Conservation (phyloP, 192 early-diverging fungal genomes). For the Gamsiella multidivaricata region DNA sequence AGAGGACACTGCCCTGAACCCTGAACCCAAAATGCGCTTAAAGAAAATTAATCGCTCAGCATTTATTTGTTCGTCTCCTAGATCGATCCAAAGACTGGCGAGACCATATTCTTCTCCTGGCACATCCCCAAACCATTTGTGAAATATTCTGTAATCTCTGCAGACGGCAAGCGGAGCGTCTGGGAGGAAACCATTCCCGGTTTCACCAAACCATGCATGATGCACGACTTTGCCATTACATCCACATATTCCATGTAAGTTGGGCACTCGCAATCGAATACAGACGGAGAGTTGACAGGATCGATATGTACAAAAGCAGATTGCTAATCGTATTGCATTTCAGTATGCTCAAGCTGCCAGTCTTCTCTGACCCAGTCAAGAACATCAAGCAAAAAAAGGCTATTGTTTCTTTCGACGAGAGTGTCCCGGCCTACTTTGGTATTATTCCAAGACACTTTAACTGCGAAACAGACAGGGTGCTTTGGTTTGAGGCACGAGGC, state of each 20-base stretch:
- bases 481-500: constrained; percentile 37
- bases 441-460: constrained; percentile 40
- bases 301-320: no score
- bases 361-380: not conserved
- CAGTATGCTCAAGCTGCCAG: constrained; percentile 28
- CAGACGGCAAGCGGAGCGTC: constrained; percentile 16
- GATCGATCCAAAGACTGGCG: constrained; percentile 47
- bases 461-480: constrained; percentile 9
- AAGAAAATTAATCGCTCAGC: not conserved
- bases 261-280: no score
- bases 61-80: not conserved
- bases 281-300: no score
- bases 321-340: no score
- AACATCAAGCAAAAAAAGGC: constrained; percentile 12
- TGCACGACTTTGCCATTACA: constrained; percentile 43
- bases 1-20: not conserved
- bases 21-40: no score
- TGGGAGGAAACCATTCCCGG: constrained; percentile 30
- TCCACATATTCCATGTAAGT: constrained; percentile 31
- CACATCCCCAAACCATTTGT: not conserved
- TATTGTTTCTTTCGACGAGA: constrained; percentile 20
- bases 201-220: constrained; percentile 20
- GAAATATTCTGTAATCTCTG: constrained; percentile 32
- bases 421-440: constrained; percentile 17
- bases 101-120: constrained; percentile 34